These are phyloP conservation scores for Rhododendron vialii DNA, from an alignment of 148 eudicot genomes.

Conservation along the genomic window DNA sequence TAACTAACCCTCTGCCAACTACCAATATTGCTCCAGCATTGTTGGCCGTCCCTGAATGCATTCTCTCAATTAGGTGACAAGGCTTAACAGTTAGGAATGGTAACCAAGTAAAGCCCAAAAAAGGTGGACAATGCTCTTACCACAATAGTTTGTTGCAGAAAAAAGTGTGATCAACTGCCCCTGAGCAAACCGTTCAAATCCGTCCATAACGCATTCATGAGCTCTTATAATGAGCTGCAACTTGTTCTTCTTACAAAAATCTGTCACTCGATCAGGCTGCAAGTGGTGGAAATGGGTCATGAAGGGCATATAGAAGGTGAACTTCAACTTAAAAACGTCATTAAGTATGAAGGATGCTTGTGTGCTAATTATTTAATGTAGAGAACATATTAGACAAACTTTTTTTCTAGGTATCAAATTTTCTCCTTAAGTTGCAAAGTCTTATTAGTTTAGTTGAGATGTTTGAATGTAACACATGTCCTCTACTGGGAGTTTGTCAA, in stretches of 20 bases:
- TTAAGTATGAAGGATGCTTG: background rate
- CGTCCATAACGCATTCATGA: conserved; percentile 98
- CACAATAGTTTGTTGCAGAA: conserved; percentile 98
- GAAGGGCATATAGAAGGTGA: background rate
- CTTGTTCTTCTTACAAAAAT: conserved; percentile 88
- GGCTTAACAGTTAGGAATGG: background rate
- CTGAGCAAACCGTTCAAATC: conserved; percentile 97
- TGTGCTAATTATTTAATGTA: background rate
- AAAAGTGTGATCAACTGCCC: conserved; percentile 96
- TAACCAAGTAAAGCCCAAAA: background rate
- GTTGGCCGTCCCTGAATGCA: conserved; percentile 77
- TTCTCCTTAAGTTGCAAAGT: background rate
- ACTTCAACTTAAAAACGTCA: background rate
- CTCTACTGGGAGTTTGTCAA: background rate
- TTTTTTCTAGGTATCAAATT: background rate
- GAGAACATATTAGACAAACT: background rate
- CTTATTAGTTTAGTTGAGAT: background rate
- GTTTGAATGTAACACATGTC: background rate
- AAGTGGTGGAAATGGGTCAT: conserved; percentile 9
- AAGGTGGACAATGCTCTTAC: conserved; percentile 26
- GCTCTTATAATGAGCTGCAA: conserved; percentile 92
- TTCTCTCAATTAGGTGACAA: conserved; percentile 13
- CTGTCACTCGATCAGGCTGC: conserved; percentile 97
- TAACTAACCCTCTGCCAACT: conserved; percentile 91
- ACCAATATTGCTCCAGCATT: conserved; percentile 99